phyloP scores from a whole-genome alignment of 805 yeast species.

The Starmerella tilneyi region DNA sequence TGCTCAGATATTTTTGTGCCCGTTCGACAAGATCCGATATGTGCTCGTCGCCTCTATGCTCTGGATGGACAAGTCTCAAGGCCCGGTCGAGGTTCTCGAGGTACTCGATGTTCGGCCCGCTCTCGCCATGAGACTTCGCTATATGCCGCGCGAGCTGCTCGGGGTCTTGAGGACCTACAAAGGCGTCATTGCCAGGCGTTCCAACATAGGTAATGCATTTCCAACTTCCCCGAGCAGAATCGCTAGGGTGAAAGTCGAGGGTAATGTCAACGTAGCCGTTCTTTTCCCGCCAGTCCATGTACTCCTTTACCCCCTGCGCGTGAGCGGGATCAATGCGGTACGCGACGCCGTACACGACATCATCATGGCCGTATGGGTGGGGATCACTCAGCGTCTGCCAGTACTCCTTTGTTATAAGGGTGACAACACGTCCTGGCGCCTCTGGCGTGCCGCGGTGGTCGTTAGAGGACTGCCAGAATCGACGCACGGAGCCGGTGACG shows the following conservation, averaged over 20 bases:
- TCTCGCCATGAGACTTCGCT: conserved; percentile 53
- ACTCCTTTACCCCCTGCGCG: conserved; percentile 51
- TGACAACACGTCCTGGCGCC: conserved; percentile 81
- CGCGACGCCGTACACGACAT: conserved; percentile 62
- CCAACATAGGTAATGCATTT: conserved; percentile 71
- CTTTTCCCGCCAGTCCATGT: conserved; percentile 74
- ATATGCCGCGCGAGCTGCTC: conserved; percentile 53
- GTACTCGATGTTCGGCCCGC: conserved; percentile 73
- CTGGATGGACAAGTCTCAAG: conserved; percentile 33
- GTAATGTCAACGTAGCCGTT: conserved; percentile 71
- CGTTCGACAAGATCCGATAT: conserved; percentile 32
- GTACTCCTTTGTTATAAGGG: conserved; percentile 50
- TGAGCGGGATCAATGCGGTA: conserved; percentile 62
- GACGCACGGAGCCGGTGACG: conserved; percentile 60
- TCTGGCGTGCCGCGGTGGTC: conserved; percentile 87
- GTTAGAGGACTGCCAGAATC: conserved; percentile 85
- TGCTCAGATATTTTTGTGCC: conserved; percentile 26
- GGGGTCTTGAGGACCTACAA: conserved; percentile 69
- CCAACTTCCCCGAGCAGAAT: conserved; percentile 29
- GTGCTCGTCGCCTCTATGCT: conserved; percentile 34
- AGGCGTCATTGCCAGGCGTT: conserved; percentile 66
- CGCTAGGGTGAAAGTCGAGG: conserved; percentile 50
- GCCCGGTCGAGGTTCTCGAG: conserved; percentile 46
- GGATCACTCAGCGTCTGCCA: conserved; percentile 42
- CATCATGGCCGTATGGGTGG: conserved; percentile 32